Evolutionary conservation across 2,329 filamentous ascomycete species (phyloP), one percentile per base, ranked within the genome.

Genomic region (Grosmannia serpens): DNA sequence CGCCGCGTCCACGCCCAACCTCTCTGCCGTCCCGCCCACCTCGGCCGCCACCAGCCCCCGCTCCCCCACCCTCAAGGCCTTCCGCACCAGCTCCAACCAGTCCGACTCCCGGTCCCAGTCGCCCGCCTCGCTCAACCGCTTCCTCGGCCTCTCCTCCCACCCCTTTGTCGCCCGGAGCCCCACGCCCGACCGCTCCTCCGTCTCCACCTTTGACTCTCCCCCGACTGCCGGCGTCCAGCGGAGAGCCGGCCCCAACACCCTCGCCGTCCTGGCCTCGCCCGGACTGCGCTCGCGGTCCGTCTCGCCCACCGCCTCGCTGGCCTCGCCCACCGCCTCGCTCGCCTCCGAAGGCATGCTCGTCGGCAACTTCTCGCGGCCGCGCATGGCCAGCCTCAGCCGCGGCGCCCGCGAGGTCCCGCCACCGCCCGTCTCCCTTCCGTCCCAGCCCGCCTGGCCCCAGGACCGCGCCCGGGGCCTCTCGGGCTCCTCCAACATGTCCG

Each of bases 321-420:
- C 41, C 67, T 49, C 50, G 9, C 22, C 50, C 38, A 27, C 51
- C 8, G 13, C 51, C 2, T 53, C 50, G 7, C 20, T n/a, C 15
- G 20, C 56, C 15, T 35, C 57, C 29, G 70, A 73, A 53, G 67
- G 66, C 56, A 69, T 71, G 63, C 66, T 68, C 52, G 72, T 81
- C 52, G 77, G 77, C 64, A 84, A 84, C 68, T 84, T 84, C 67
- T 84, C 81, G n/a, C 75, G 81, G 46, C 81, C 81, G 49, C 74
- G 81, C 59, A 53, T 53, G 50, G 50, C 51, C 38, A 58, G 24
- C 56, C n/a, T 49, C 22, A 59, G 50, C 60, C 62, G 63, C 64
- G 67, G 64, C 38, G 33, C 46, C 1, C 58, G 31, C 10, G 55
- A 57, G 2, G 31, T 35, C 22, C 13, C 35, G 1, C 51, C 58